Conservation (phyloP, 441 rosid genomes). For the Sinapis alba region DNA sequence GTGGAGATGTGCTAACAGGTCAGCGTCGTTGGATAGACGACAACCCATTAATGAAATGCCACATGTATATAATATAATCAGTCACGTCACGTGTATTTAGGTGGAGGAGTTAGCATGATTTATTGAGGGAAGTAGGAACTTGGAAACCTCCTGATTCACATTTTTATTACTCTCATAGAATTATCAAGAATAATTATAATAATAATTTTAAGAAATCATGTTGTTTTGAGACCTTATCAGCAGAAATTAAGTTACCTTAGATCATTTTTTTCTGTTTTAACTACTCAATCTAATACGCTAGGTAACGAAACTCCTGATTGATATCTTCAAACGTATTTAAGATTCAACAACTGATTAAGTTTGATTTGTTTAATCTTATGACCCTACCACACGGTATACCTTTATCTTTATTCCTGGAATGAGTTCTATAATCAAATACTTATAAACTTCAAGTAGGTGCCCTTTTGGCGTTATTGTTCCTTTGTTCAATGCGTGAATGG, state of each 20-base stretch:
- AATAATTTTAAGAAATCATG: not conserved
- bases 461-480: conserved; percentile 19
- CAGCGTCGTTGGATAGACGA: conserved; percentile 36
- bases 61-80: conserved; percentile 9
- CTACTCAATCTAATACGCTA: not conserved
- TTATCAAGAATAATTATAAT: not conserved
- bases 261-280: not conserved
- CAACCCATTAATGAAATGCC: conserved; percentile 33
- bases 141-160: conserved; percentile 16
- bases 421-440: not conserved
- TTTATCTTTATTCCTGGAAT: not conserved
- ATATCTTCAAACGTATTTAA: conserved; percentile 19
- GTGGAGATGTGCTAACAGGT: conserved; percentile 26
- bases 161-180: not conserved
- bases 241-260: not conserved
- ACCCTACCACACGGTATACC: conserved; percentile 20
- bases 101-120: conserved; percentile 17
- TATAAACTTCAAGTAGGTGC: not conserved
- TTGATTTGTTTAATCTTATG: not conserved
- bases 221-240: not conserved
- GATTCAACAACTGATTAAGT: conserved; percentile 20
- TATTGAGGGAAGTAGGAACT: not conserved
- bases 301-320: not conserved
- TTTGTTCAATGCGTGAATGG: conserved; percentile 36
- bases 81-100: conserved; percentile 36